Evolutionary conservation across 768 basidiomycete species (phyloP).

Genomic region (Collybia sp.): DNA sequence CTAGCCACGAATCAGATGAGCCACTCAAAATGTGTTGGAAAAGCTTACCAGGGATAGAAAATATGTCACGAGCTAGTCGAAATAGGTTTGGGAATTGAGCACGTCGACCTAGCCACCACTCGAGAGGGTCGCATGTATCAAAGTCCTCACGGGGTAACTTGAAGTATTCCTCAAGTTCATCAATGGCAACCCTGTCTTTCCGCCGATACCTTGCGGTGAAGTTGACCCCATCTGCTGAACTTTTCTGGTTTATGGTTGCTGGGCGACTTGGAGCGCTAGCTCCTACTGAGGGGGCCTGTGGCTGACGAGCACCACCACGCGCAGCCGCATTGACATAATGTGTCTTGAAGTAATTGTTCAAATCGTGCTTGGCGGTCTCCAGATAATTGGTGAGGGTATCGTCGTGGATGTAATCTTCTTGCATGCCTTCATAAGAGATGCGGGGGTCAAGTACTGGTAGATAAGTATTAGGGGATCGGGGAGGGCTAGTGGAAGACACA

Average conservation of each 20-base stretch:
- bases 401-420: slow-evolving; percentile 15
- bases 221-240: too few species aligned
- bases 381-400: slow-evolving; percentile 8
- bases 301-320: too few species aligned
- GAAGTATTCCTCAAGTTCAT: slow-evolving; percentile 20
- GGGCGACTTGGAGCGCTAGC: too few species aligned
- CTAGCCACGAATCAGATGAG: background rate
- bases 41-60: too few species aligned
- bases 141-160: slow-evolving; percentile 18
- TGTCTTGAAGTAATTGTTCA: slow-evolving; percentile 5
- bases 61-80: too few species aligned
- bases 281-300: too few species aligned
- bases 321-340: slow-evolving; percentile 4
- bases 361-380: slow-evolving; percentile 4
- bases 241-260: too few species aligned
- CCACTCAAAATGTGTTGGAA: too few species aligned
- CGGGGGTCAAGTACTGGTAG: slow-evolving; percentile 31
- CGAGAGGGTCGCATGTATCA: slow-evolving; percentile 18
- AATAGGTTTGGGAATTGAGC: background rate
- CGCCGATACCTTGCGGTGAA: too few species aligned
- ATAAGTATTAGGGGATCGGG: too few species aligned
- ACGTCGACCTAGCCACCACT: slow-evolving; percentile 21
- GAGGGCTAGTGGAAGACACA: background rate
- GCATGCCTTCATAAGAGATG: slow-evolving; percentile 17
- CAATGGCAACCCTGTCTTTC: background rate